Evolutionary conservation across 208 protist species (phyloP), one percentile per base, ranked within the genome.

Genomic region (Herpetomonas muscarum): DNA sequence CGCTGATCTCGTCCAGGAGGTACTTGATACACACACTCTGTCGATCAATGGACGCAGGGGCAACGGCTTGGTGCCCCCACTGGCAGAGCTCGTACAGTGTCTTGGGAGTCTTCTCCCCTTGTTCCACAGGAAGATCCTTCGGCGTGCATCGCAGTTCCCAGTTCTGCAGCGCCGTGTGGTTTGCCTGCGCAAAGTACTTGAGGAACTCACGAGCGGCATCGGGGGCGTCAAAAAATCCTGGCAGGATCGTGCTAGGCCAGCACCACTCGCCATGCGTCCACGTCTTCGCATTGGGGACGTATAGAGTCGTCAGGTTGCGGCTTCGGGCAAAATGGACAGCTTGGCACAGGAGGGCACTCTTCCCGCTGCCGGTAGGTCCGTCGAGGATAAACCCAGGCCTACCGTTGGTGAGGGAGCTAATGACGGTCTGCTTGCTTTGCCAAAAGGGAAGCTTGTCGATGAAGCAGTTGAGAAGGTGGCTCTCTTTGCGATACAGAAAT

Each of bases 211-310:
- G 74, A 26, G 77, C 79, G 1, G 87, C 90, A 56, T 96, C 87
- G 10, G 90, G 90, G 10, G 79, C 83, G 67, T 96, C 90, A 70
- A 94, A 96, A 55, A 96, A 96, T 21, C 90, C 90, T 12, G 87
- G 90, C 19, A 96, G 59, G 37, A 94, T 85, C 4, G 85, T 93
- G 58, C 85, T 93, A 12, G 90, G 90, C 85, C 87, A 93, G 64
- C 85, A 93, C 81, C 85, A 96, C 61, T 94, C 87, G 9, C 90
- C 90, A 42, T 93, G 87, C 22, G 87, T 94, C 87, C 90, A 96
- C n/a, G 55, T 32, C 51, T 85, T 84, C 0, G 90, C 87, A 54
- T 93, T 79, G 15, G 90, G 80, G 0, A 96, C 60, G 76, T 94
- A 96, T 24, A 96, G 65, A 2, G 87, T 94, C 12, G 85, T 56